Base-by-base conservation (phyloP, 2,329 filamentous ascomycete species). In the Geosmithia morbida region DNA sequence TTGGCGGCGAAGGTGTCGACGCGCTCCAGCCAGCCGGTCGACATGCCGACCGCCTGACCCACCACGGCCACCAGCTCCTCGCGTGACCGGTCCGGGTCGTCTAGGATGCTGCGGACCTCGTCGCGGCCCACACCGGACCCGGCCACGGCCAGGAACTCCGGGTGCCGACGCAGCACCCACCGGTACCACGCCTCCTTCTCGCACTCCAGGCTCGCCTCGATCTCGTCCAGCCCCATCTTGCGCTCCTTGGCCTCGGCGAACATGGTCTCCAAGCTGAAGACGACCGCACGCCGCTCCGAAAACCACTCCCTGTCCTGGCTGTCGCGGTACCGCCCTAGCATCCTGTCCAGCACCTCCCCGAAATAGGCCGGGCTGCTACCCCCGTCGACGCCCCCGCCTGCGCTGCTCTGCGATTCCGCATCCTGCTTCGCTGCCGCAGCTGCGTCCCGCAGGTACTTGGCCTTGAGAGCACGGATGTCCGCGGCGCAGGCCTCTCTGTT, bases 181-280 rank as follows among this genome's bases (percentile, higher is more conserved):
- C 69, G 66, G 49, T 75, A 74, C 73, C 75, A 78, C 11, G 66
- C 66, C 50, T 67, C 66, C 54, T 74, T 74, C 55, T 77, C 73
- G 26, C 66, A 66, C 10, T 64, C 61, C 53, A 79, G 68, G 50
- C 68, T 67, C 19, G 66, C 63, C 52, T 77, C 73, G 41, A 79
- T 67, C 17, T 56, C 59, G 41, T 63, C 60, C 13, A 76, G 58
- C 46, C 65, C 63, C n/a, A 63, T 55, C 43, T 66, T 65, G 51
- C 65, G 59, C 16, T 64, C 59, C 52, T 66, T 68, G 46, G 69
- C 71, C 46, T 71, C 68, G 5, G 69, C 58, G 51, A 79, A 70
- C 43, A 75, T 55, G 43, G 58, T 57, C 50, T 72, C 70, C 11
- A 79, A 62, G 48, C 72, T 70, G 46, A 66, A 61, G 19, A 76